Conservation (phyloP, 2,329 filamentous ascomycete genomes). For the Dothideomycetes sp. region DNA sequence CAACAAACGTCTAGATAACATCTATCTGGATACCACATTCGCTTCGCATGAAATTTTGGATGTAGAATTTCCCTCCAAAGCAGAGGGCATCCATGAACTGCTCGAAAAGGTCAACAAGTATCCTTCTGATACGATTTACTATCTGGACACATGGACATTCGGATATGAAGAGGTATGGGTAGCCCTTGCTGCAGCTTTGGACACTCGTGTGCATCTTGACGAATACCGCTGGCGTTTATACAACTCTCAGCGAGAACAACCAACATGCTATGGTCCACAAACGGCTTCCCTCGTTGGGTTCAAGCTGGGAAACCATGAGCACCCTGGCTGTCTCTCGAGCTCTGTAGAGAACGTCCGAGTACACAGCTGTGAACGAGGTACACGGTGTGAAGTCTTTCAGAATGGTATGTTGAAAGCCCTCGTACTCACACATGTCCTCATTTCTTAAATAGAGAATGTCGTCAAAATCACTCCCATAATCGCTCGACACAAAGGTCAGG, state of each 20-base stretch:
- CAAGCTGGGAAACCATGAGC: conserved; percentile 60
- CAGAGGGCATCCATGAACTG: conserved; percentile 66
- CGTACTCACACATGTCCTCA: no score
- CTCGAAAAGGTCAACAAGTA: conserved; percentile 59
- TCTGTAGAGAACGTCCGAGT: conserved; percentile 51
- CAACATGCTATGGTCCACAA: conserved; percentile 44
- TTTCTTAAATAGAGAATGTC: conserved; percentile 42
- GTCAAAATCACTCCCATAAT: conserved; percentile 76
- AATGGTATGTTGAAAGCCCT: conserved; percentile 26
- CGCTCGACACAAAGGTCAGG: conserved; percentile 50
- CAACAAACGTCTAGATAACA: conserved; percentile 59
- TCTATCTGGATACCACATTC: conserved; percentile 88
- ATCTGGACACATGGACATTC: conserved; percentile 84
- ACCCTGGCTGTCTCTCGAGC: conserved; percentile 63
- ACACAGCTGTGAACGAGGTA: conserved; percentile 77
- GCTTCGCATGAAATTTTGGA: conserved; percentile 43
- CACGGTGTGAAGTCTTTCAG: conserved; percentile 46
- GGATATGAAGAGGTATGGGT: conserved; percentile 91
- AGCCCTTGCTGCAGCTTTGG: conserved; percentile 61
- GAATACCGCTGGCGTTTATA: conserved; percentile 71
- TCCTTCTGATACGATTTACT: conserved; percentile 66
- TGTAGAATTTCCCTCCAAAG: conserved; percentile 52
- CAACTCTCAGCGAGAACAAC: conserved; percentile 42
- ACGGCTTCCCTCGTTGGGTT: conserved; percentile 64
- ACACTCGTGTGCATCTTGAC: conserved; percentile 71